These are phyloP conservation scores for Dactylellina cionopaga DNA, from an alignment of 2,329 filamentous ascomycete species.

Conservation along the genomic window DNA sequence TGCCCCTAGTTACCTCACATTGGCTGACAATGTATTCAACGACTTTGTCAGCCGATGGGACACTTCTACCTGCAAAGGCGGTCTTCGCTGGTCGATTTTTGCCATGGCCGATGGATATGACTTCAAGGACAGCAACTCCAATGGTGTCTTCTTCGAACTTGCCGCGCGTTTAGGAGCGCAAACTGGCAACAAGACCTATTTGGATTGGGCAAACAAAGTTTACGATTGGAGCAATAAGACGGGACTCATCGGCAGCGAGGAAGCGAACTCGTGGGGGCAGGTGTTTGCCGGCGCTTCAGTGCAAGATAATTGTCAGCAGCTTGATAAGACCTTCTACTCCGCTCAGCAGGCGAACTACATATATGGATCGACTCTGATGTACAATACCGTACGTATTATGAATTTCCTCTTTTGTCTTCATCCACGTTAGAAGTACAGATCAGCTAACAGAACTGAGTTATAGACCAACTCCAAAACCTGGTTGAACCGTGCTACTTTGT, in stretches of 20 bases:
- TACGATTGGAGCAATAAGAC: slow-evolving; percentile 73
- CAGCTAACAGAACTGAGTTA: background rate
- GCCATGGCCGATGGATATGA: slow-evolving; percentile 77
- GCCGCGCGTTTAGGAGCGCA: slow-evolving; percentile 77
- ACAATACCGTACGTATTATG: slow-evolving; percentile 64
- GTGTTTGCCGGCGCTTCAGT: slow-evolving; percentile 54
- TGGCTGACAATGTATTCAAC: slow-evolving; percentile 78
- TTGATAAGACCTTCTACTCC: slow-evolving; percentile 70
- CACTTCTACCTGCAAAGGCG: slow-evolving; percentile 72
- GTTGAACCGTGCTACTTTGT: background rate
- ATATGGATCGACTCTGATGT: slow-evolving; percentile 72
- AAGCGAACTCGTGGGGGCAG: slow-evolving; percentile 68
- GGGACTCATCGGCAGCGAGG: slow-evolving; percentile 68
- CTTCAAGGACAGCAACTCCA: slow-evolving; percentile 79
- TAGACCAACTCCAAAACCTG: slow-evolving; percentile 29
- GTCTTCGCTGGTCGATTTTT: slow-evolving; percentile 84
- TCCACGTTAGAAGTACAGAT: background rate
- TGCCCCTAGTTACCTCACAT: slow-evolving; percentile 72
- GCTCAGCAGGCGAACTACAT: slow-evolving; percentile 74
- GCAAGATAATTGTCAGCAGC: slow-evolving; percentile 66
- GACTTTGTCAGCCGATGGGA: slow-evolving; percentile 77
- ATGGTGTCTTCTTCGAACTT: slow-evolving; percentile 76
- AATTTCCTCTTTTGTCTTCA: background rate
- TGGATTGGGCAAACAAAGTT: slow-evolving; percentile 77
- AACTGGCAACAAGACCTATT: slow-evolving; percentile 81